phyloP scores from a whole-genome alignment of 177 flowering plant genomes.

The Telopea speciosissima region DNA sequence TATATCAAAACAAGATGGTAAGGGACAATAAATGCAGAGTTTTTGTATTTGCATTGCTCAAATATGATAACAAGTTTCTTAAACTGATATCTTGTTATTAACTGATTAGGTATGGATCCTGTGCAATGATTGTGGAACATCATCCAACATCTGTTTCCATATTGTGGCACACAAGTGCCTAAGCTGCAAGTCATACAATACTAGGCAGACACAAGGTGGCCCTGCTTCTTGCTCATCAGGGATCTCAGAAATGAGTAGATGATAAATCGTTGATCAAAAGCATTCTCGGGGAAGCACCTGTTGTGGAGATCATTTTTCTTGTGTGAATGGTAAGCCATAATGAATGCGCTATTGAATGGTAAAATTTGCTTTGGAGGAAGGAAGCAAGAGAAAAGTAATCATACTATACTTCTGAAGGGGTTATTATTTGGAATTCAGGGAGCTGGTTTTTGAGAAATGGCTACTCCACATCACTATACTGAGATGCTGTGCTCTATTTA shows the following conservation, averaged over 20 bases:
- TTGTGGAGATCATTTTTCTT: background rate
- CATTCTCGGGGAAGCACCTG: background rate
- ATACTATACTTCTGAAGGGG: background rate
- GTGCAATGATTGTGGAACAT: constrained; percentile 79
- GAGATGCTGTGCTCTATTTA: background rate
- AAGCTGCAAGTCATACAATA: constrained; percentile 76
- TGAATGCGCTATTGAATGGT: background rate
- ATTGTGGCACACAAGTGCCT: constrained; percentile 68
- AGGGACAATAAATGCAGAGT: constrained; percentile 7
- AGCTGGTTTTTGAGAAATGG: constrained; percentile 1
- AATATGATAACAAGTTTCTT: background rate
- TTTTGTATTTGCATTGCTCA: background rate
- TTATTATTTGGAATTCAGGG: background rate
- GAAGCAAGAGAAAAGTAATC: background rate
- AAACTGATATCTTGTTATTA: background rate
- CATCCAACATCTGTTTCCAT: constrained; percentile 65
- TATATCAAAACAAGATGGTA: constrained; percentile 71
- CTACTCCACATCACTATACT: background rate
- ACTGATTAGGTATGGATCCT: constrained; percentile 47
- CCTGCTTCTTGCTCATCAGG: constrained; percentile 43
- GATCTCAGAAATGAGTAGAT: constrained; percentile 24
- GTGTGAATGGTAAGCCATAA: constrained; percentile 6
- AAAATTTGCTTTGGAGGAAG: background rate
- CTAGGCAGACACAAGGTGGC: constrained; percentile 59
- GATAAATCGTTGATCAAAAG: constrained; percentile 4